Conservation (phyloP, 495 filamentous ascomycete species). For the Astrothelium macrocarpum region DNA sequence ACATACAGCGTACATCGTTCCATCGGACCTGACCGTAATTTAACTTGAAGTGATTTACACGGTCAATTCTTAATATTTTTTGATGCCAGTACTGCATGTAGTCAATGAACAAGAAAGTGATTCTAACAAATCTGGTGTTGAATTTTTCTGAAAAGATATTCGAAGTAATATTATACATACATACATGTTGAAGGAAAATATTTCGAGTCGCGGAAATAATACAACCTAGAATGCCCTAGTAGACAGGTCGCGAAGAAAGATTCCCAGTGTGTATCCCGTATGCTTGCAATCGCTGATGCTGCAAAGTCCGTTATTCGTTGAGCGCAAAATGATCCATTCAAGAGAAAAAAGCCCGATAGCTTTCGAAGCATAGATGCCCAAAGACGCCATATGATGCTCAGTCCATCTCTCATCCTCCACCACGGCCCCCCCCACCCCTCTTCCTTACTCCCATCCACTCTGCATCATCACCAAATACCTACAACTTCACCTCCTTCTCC, state of each 20-base stretch:
- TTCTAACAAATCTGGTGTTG: not conserved
- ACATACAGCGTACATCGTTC: too few relatives aligned
- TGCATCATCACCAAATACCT: not conserved
- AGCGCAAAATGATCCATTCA: not conserved
- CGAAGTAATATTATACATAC: too few relatives aligned
- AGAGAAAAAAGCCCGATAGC: not conserved
- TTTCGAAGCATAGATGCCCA: not conserved
- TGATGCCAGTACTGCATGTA: too few relatives aligned
- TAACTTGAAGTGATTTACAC: too few relatives aligned
- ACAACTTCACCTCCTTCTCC: conserved; percentile 1
- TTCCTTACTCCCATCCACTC: not conserved
- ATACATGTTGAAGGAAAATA: too few relatives aligned
- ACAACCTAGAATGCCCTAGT: too few relatives aligned
- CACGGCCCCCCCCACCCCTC: not conserved
- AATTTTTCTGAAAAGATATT: not conserved
- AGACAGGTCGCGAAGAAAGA: too few relatives aligned
- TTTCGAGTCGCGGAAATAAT: too few relatives aligned
- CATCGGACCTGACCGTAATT: too few relatives aligned
- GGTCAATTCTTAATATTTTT: too few relatives aligned
- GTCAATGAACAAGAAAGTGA: too few relatives aligned
- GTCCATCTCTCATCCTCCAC: too few relatives aligned
- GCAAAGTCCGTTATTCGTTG: not conserved
- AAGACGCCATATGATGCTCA: not conserved
- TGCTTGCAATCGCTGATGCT: not conserved
- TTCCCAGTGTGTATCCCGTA: not conserved